Base-by-base conservation (phyloP, 2,329 filamentous ascomycete species). In the Herpomyces periplanetae region DNA sequence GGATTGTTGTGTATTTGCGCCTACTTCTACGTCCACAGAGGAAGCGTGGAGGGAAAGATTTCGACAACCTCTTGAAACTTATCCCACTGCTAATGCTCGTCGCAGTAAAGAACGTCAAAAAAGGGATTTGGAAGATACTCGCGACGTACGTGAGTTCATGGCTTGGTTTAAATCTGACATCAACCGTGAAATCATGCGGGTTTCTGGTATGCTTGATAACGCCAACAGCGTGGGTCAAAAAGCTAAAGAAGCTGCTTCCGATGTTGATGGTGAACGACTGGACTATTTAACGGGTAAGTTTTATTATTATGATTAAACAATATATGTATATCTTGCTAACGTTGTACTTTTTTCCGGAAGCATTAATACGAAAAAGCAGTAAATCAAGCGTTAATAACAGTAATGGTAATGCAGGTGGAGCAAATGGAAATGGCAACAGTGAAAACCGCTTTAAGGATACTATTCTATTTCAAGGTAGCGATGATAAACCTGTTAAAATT, bases 151-250 rank as follows among this genome's bases (percentile, higher is more conserved):
- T 9, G 56, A 54, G 4, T 85, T 88, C 32, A 39, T 75, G 11
- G 44, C 47, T 8, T 91, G 73, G 73, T 62, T 68, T 23, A 47
- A 44, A 3, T 66, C 71, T 2, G 47, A 56, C 17, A 45, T 51
- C 22, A 68, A 75, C 39, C 52, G 47, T 30, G 68, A 85, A 39
- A 75, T 88, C 29, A 50, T 58, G 39, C 52, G 73, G 24, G 51
- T 85, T 23, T 71, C 69, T 4, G 57, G 58, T 8, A 52, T 65
- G n/a, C 51, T 65, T 17, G 51, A 52, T 4, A 43, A 34, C 11
- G 40, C 47, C 27, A 39, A 41, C 6, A 46, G 45, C 8, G 42
- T 49, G 25, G 42, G 27, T 36, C 15, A 18, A 22, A 16, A 11
- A 40, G 36, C 26, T 36, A 42, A 43, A 13, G 23, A 52, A 55